Conservation (phyloP, 1,139 yeast species). For the Blastobotrys buckinghamii region DNA sequence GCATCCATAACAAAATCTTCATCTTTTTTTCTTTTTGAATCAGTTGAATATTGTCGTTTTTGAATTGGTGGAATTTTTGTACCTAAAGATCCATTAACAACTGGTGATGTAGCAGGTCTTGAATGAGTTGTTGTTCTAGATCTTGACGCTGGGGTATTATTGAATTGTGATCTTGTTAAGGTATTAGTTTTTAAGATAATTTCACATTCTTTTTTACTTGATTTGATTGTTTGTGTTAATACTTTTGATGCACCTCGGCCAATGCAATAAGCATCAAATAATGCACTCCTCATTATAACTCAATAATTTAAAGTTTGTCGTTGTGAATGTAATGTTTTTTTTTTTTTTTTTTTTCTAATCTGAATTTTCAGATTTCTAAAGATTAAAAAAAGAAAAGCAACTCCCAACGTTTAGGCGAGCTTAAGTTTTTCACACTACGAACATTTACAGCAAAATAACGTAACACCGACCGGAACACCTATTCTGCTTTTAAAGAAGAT, state of each 20-base stretch:
- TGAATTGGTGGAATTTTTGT: background rate
- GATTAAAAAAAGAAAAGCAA: too few relatives aligned
- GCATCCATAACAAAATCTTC: conserved; percentile 45
- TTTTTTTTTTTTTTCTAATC: too few relatives aligned
- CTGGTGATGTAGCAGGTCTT: background rate
- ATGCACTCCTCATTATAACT: conserved; percentile 10
- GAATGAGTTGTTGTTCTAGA: too few relatives aligned
- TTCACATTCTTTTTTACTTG: conserved; percentile 10
- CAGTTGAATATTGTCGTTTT: conserved; percentile 2
- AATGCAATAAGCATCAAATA: conserved; percentile 20
- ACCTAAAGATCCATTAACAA: background rate
- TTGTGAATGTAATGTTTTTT: too few relatives aligned
- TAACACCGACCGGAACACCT: too few relatives aligned
- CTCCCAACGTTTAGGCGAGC: too few relatives aligned
- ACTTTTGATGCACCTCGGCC: conserved; percentile 18
- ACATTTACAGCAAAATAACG: too few relatives aligned
- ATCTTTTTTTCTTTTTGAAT: conserved; percentile 3
- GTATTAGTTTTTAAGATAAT: conserved; percentile 11
- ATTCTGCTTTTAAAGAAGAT: too few relatives aligned
- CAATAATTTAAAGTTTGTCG: too few relatives aligned
- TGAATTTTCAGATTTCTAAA: too few relatives aligned
- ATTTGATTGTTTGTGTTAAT: conserved; percentile 3
- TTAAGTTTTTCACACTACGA: too few relatives aligned
- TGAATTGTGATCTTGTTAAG: conserved; percentile 5
- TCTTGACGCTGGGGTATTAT: background rate